phyloP scores from a whole-genome alignment of 352 stramenopile genomes.

The Phytophthora vignae region DNA sequence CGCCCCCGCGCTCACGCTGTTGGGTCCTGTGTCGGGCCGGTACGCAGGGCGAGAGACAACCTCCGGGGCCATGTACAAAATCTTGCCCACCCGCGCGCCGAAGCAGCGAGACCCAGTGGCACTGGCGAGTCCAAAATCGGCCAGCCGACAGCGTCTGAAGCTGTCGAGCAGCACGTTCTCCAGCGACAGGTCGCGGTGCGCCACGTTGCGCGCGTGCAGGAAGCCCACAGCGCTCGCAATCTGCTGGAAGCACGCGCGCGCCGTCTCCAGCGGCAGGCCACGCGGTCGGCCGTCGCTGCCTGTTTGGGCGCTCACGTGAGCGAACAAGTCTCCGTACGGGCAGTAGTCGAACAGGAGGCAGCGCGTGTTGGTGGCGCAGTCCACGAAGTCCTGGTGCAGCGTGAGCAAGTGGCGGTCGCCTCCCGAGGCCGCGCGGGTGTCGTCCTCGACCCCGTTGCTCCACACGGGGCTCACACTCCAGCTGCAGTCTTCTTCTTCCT shows the following conservation, averaged over 20 bases:
- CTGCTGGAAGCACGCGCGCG: slow-evolving; percentile 53
- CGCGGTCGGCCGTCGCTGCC: neutral
- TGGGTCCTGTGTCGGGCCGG: neutral
- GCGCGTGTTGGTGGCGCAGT: slow-evolving; percentile 44
- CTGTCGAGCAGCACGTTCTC: slow-evolving; percentile 74
- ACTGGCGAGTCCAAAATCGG: slow-evolving; percentile 67
- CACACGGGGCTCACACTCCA: slow-evolving; percentile 45
- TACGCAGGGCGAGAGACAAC: slow-evolving; percentile 40
- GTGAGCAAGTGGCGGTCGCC: slow-evolving; percentile 48
- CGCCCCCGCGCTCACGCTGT: slow-evolving; percentile 4
- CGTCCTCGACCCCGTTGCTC: slow-evolving; percentile 20
- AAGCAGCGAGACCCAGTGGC: slow-evolving; percentile 42
- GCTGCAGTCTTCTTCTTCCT: slow-evolving; percentile 3
- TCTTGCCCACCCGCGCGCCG: slow-evolving; percentile 57
- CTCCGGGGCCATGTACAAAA: slow-evolving; percentile 77
- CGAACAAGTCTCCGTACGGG: slow-evolving; percentile 65
- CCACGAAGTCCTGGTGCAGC: slow-evolving; percentile 65
- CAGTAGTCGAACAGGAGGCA: slow-evolving; percentile 78
- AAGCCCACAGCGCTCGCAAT: slow-evolving; percentile 57
- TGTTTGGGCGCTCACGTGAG: slow-evolving; percentile 33
- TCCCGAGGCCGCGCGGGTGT: neutral
- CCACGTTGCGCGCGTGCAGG: slow-evolving; percentile 60
- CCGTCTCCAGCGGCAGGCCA: slow-evolving; percentile 35
- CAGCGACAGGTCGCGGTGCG: slow-evolving; percentile 71
- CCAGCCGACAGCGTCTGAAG: slow-evolving; percentile 48